Conservation (phyloP, 176 grass and related monocot genomes). For the Tillandsia leiboldiana region DNA sequence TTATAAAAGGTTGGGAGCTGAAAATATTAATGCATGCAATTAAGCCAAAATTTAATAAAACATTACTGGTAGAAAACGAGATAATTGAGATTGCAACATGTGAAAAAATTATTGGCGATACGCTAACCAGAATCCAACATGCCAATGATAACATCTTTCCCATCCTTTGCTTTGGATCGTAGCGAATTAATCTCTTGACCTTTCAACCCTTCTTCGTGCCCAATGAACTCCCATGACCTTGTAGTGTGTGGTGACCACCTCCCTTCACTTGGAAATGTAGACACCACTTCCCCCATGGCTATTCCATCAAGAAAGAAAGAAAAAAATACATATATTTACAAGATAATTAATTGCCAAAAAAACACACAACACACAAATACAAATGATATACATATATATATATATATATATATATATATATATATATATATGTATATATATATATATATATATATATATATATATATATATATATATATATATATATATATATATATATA, state of each 20-base stretch:
- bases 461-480: too few relatives aligned
- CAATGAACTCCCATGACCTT: constrained; percentile 86
- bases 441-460: not conserved
- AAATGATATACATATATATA: not conserved
- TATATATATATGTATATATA: too few relatives aligned
- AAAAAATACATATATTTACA: not conserved
- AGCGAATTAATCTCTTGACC: constrained; percentile 14
- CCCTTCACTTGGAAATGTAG: constrained; percentile 47
- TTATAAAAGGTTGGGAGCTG: too few relatives aligned
- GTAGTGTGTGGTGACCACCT: constrained; percentile 73
- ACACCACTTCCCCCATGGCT: constrained; percentile 62
- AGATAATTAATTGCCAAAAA: not conserved
- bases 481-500: too few relatives aligned
- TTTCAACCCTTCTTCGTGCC: constrained; percentile 42
- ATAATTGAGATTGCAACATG: not conserved
- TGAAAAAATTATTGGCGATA: not conserved
- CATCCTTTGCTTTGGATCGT: constrained; percentile 30
- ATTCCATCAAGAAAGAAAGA: not conserved
- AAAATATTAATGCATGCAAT: too few relatives aligned
- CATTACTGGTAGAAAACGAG: not conserved
- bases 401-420: too few relatives aligned
- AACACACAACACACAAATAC: not conserved
- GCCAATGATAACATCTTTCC: constrained; percentile 69
- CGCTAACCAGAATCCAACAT: constrained; percentile 76
- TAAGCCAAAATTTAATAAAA: not conserved